Conservation (phyloP, 106 monocot species). For the Dendrobium nobile region DNA sequence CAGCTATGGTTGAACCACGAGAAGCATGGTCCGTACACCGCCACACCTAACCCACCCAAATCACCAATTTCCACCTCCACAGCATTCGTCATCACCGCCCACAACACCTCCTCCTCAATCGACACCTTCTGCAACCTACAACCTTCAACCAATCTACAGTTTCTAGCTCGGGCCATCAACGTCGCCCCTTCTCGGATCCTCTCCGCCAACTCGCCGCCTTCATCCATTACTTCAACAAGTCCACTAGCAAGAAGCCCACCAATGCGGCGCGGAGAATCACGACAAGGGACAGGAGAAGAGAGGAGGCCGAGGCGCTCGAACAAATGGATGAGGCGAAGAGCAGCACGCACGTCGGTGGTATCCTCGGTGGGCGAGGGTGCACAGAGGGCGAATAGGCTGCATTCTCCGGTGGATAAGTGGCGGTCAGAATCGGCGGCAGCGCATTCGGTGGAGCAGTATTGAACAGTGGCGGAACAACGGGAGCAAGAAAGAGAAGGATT, state of each 20-base stretch:
- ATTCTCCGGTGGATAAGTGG: constrained; percentile 53
- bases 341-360: constrained; percentile 48
- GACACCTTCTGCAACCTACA: neutral
- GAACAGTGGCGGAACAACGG: constrained; percentile 24
- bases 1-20: constrained; percentile 96
- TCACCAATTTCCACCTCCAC: constrained; percentile 72
- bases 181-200: constrained; percentile 34
- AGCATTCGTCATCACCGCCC: constrained; percentile 64
- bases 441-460: constrained; percentile 50
- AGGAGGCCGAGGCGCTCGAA: constrained; percentile 27
- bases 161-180: constrained; percentile 42
- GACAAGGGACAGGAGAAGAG: neutral
- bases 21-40: constrained; percentile 60
- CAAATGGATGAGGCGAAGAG: constrained; percentile 53
- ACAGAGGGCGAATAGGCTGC: constrained; percentile 27
- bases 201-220: constrained; percentile 29
- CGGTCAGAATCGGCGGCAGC: constrained; percentile 18
- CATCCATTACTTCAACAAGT: constrained; percentile 16
- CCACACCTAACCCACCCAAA: constrained; percentile 33
- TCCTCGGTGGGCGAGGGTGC: constrained; percentile 3
- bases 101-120: constrained; percentile 36
- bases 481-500: constrained; percentile 11
- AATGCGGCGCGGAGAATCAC: constrained; percentile 18
- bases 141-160: neutral
- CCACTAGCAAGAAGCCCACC: constrained; percentile 36